Conservation (phyloP, 805 yeast genomes). For the Torulaspora delbrueckii region DNA sequence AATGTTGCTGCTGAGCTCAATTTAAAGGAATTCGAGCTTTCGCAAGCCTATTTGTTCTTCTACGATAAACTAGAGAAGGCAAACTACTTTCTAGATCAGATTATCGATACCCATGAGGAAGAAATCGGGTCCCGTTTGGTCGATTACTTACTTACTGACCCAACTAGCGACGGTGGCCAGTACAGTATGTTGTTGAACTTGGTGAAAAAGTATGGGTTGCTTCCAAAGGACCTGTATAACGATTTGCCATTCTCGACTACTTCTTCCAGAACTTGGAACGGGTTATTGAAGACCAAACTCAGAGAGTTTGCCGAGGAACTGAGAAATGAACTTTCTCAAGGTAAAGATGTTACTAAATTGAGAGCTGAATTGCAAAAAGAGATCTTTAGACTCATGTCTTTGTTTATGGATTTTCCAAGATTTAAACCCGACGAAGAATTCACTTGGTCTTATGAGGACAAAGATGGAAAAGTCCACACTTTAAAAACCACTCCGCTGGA, state of each 20-base stretch:
- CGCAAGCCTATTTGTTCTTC: constrained; percentile 76
- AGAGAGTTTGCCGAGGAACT: constrained; percentile 73
- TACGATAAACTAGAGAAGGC: constrained; percentile 84
- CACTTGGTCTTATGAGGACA: constrained; percentile 71
- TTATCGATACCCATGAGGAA: constrained; percentile 61
- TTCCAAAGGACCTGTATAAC: constrained; percentile 69
- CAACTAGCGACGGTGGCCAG: constrained; percentile 83
- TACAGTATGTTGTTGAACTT: constrained; percentile 77
- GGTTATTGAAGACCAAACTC: constrained; percentile 60
- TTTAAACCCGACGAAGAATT: constrained; percentile 58
- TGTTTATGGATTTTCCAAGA: constrained; percentile 77
- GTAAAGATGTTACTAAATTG: constrained; percentile 39
- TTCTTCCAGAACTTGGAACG: constrained; percentile 48
- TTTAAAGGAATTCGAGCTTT: constrained; percentile 63
- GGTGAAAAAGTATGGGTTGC: constrained; percentile 73
- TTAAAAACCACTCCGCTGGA: constrained; percentile 57
- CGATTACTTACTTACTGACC: constrained; percentile 58
- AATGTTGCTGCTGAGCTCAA: constrained; percentile 57
- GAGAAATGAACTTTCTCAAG: constrained; percentile 43
- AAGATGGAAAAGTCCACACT: constrained; percentile 51
- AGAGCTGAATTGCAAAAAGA: constrained; percentile 52
- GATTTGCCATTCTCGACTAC: constrained; percentile 59
- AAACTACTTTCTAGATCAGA: constrained; percentile 72
- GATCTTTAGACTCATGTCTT: constrained; percentile 58
- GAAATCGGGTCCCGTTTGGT: constrained; percentile 66